Evolutionary conservation across 306 rosid genomes (phyloP).

Genomic region (Medicago lupulina): DNA sequence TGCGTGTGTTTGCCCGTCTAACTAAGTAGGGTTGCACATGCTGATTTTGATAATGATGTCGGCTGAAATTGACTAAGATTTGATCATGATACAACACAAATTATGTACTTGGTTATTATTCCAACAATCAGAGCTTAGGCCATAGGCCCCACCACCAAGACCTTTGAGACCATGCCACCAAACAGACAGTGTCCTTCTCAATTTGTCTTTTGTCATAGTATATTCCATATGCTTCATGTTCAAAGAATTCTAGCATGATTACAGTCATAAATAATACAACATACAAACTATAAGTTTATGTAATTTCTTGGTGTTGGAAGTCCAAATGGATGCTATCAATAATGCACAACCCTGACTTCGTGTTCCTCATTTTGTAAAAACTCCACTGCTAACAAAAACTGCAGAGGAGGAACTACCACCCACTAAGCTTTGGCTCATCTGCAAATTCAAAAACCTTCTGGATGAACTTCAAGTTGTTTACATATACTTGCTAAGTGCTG

Average conservation of each 20-base stretch:
- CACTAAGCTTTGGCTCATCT: constrained; percentile 10
- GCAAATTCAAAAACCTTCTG: constrained; percentile 12
- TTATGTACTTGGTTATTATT: background rate
- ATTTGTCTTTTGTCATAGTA: no score
- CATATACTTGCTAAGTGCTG: background rate
- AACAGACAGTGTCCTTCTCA: no score
- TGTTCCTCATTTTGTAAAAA: constrained; percentile 2
- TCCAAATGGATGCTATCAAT: background rate
- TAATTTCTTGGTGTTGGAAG: background rate
- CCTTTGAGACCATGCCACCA: background rate
- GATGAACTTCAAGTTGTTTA: constrained; percentile 35
- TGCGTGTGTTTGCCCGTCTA: no score
- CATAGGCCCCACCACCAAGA: background rate
- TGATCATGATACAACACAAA: no score
- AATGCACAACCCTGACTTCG: constrained; percentile 7
- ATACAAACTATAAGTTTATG: background rate
- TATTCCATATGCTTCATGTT: background rate
- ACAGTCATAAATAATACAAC: background rate
- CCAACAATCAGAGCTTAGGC: background rate
- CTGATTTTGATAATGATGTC: no score
- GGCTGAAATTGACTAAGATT: no score
- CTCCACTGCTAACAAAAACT: constrained; percentile 16
- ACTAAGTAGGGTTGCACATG: no score
- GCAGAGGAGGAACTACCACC: constrained; percentile 40
- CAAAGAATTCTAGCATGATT: background rate